Evolutionary conservation across 139 green algal genomes (phyloP).

Genomic region (Chlorella vulgaris): DNA sequence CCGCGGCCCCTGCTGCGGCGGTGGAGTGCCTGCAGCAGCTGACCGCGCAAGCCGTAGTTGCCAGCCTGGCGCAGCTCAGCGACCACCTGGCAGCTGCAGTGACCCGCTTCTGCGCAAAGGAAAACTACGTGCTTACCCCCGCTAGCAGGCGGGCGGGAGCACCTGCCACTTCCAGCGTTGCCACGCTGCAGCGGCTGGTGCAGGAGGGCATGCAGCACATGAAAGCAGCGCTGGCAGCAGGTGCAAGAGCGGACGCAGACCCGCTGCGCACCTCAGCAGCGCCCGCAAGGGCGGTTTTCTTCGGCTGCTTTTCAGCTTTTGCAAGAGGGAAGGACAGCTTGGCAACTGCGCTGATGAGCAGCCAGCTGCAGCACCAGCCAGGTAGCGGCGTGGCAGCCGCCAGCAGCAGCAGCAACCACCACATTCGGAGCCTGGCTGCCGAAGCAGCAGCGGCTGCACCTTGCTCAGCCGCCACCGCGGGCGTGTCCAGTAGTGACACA

Average conservation of each 20-base stretch:
- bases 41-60: conserved; percentile 16
- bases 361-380: neutral
- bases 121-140: conserved; percentile 8
- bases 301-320: conserved; percentile 38
- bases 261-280: neutral
- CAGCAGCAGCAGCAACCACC: neutral
- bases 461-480: too few relatives aligned
- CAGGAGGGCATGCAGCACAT: conserved; percentile 33
- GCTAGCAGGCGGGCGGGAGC: conserved; percentile 7
- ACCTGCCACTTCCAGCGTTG: conserved; percentile 19
- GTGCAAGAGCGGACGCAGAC: neutral
- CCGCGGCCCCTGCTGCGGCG: neutral
- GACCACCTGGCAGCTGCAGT: neutral
- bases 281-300: conserved; percentile 24
- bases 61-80: conserved; percentile 19
- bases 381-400: too few relatives aligned
- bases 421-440: neutral
- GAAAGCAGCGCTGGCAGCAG: conserved; percentile 26
- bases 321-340: neutral
- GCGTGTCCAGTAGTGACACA: conserved; percentile 2
- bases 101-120: neutral
- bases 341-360: neutral
- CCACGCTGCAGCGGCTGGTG: conserved; percentile 13
- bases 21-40: conserved; percentile 27
- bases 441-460: neutral